These are phyloP conservation scores for Erodium texanum DNA, from an alignment of 441 rosid species.

Conservation along the genomic window DNA sequence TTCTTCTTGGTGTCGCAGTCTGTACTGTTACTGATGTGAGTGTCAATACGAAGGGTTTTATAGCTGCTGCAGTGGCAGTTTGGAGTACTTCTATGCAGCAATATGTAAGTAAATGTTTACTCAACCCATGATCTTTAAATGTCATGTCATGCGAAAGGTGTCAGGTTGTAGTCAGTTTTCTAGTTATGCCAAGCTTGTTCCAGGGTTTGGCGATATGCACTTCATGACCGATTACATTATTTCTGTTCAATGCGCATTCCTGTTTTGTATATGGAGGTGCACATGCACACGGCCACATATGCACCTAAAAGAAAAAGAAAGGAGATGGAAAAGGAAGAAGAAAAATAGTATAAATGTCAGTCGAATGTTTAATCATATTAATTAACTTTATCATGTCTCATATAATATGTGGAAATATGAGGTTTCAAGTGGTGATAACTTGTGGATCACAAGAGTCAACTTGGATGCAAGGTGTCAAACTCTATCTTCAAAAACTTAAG, in stretches of 20 bases:
- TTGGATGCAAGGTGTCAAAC: constrained; percentile 1
- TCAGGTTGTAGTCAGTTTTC: neutral
- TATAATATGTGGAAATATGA: neutral
- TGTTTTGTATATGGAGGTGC: no score
- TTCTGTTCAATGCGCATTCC: neutral
- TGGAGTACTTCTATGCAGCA: constrained; percentile 75
- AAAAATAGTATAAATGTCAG: neutral
- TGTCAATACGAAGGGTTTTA: constrained; percentile 54
- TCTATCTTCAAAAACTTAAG: neutral
- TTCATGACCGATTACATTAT: neutral
- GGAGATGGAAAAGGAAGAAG: neutral
- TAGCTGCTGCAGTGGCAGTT: constrained; percentile 60
- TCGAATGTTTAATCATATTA: neutral
- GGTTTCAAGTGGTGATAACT: neutral
- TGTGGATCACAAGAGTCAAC: neutral
- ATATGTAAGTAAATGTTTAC: constrained; percentile 38
- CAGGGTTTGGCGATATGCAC: neutral
- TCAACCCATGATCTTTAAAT: neutral
- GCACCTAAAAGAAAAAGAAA: neutral
- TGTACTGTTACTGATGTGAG: constrained; percentile 72
- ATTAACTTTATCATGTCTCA: neutral
- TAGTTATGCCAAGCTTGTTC: neutral
- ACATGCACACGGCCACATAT: no score
- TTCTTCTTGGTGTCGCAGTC: constrained; percentile 68
- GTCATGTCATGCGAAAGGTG: neutral